Evolutionary conservation across 1,284 basidiomycete species (phyloP), one percentile per base, ranked within the genome.

Genomic region (Marasmius sp.): DNA sequence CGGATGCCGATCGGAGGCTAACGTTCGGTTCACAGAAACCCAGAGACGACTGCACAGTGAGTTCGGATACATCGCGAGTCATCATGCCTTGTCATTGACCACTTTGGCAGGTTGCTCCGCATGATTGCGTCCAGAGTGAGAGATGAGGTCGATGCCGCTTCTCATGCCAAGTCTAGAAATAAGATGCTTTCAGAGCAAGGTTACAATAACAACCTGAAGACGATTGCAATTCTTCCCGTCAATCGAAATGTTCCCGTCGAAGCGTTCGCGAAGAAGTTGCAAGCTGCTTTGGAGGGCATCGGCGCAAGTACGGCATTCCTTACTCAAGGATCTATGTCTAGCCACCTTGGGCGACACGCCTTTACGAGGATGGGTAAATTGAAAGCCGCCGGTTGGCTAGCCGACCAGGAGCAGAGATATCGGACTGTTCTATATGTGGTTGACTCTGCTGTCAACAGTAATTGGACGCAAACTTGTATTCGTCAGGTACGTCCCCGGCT

Each of bases 381-480:
- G 49, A 98, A 97, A 79, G 91, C 92, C 20, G 90, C 91, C 0
- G 93, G 92, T 7, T 97, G 95, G 95, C 79, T 98, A 6, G 93
- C 96, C 16, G 95, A 98, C 74, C 93, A 94, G 71, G 95, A 98
- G 73, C 93, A 97, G 76, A 86, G 92, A 70, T 95, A 91, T 71
- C 85, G 93, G 27, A 95, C 89, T 2, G 95, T 98, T 0, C 81
- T 98, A 10, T 98, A 98, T 72, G 94, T 98, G 22, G 95, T 93
- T 2, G 95, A 98, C 75, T 94, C 95, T 0, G 88, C 94, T 0
- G 94, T 95, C 22, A 92, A 88, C 59, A 95, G 92, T 64, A 90
- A 93, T 20, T 98, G 96, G 95, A 97, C 95, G n/a, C 89, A 96
- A 75, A 98, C 95, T 0, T 97, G 95, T 71, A 95, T 98, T 65